phyloP scores from a whole-genome alignment of 2,329 filamentous ascomycete genomes.

The Delphinella strobiligena region DNA sequence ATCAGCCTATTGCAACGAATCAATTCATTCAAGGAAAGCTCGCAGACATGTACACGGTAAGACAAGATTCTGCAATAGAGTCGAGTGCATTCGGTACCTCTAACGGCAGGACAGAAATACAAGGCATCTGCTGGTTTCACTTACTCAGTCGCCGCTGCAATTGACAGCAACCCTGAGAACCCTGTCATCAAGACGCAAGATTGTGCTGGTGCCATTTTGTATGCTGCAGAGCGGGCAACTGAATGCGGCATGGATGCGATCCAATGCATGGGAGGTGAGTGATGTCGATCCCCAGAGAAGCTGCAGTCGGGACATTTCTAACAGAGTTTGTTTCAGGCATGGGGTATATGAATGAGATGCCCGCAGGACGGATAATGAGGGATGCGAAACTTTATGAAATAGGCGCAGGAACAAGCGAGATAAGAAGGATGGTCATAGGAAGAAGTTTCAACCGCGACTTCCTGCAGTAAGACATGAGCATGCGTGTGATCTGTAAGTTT shows the following conservation, averaged over 20 bases:
- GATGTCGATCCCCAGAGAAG: too few species aligned
- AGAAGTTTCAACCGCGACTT: background rate
- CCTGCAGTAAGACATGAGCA: too few species aligned
- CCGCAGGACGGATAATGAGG: slow-evolving; percentile 71
- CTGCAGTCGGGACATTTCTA: too few species aligned
- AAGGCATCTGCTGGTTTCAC: slow-evolving; percentile 79
- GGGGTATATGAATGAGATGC: slow-evolving; percentile 81
- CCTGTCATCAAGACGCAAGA: slow-evolving; percentile 66
- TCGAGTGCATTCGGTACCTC: too few species aligned
- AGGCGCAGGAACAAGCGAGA: slow-evolving; percentile 88
- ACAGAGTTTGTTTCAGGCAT: too few species aligned
- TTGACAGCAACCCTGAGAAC: slow-evolving; percentile 50
- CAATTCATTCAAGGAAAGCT: slow-evolving; percentile 88
- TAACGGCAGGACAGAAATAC: slow-evolving; percentile 49
- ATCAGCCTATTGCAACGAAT: slow-evolving; percentile 73
- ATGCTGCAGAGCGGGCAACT: slow-evolving; percentile 81
- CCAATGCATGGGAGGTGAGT: slow-evolving; percentile 64
- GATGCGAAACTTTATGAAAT: slow-evolving; percentile 86
- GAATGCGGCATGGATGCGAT: slow-evolving; percentile 80
- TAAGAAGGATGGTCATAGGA: slow-evolving; percentile 59
- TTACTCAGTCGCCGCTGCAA: slow-evolving; percentile 63
- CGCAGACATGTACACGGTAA: slow-evolving; percentile 81
- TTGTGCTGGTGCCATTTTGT: slow-evolving; percentile 87
- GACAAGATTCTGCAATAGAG: too few species aligned
- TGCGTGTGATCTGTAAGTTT: too few species aligned